phyloP scores from a whole-genome alignment of 1,284 basidiomycete genomes.

The Phellopilus nigrolimitatus region DNA sequence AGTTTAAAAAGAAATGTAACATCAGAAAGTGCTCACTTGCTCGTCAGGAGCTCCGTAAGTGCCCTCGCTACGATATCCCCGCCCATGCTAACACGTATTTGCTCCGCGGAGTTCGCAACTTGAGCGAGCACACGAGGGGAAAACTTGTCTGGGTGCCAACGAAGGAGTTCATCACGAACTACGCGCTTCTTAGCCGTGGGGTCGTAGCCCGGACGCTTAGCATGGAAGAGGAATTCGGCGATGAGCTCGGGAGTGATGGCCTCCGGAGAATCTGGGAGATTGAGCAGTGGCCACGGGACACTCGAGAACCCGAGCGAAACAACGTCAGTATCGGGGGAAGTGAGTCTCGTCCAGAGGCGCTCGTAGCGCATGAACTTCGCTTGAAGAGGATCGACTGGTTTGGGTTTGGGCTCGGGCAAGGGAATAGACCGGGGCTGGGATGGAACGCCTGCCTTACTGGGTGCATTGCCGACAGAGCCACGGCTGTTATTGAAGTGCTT shows the following conservation, averaged over 20 bases:
- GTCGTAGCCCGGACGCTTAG: background rate
- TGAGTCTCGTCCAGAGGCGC: background rate
- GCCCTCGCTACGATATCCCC: background rate
- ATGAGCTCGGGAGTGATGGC: background rate
- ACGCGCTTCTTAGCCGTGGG: background rate
- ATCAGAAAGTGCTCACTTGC: too few relatives aligned
- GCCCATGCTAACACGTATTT: background rate
- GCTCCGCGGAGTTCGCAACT: background rate
- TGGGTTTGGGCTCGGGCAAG: background rate
- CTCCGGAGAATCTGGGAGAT: background rate
- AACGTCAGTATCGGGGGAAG: background rate
- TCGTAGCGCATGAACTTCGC: background rate
- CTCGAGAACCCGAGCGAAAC: background rate
- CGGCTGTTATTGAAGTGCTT: background rate
- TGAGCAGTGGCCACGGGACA: background rate
- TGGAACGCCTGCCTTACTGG: too few relatives aligned
- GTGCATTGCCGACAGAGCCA: background rate
- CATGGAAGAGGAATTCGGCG: background rate
- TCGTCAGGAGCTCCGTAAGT: background rate
- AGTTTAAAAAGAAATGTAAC: too few relatives aligned
- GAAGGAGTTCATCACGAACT: background rate
- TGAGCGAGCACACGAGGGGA: background rate
- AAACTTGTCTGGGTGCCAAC: constrained; percentile 6
- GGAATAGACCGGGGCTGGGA: background rate
- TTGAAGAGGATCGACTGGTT: background rate